Conservation (phyloP, 2,329 filamentous ascomycete genomes). For the Arthrinium puccinioides region DNA sequence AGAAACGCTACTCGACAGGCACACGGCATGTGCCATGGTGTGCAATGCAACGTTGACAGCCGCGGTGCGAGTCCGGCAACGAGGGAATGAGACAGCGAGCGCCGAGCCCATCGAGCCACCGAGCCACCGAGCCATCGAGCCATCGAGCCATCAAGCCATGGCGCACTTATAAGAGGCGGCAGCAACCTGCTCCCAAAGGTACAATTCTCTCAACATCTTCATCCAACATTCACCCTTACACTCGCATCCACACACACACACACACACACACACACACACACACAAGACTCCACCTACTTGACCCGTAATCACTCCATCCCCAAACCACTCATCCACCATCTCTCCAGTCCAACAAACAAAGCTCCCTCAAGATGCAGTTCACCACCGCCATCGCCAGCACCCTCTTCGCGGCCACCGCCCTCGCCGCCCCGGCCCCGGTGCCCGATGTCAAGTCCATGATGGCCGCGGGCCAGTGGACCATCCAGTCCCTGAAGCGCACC, state of each 20-base stretch:
- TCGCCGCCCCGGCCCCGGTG: slow-evolving; percentile 1
- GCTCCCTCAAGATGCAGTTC: slow-evolving; percentile 6
- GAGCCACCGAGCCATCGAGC: no score
- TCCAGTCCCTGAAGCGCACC: slow-evolving; percentile 27
- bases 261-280: neutral
- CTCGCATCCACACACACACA: neutral
- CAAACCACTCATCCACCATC: neutral
- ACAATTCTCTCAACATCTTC: no score
- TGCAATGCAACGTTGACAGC: no score
- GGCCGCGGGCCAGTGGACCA: slow-evolving; percentile 28
- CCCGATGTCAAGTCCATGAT: slow-evolving; percentile 8
- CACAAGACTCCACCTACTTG: neutral
- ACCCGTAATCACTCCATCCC: neutral
- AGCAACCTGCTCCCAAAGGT: no score
- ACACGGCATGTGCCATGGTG: no score
- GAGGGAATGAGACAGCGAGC: no score
- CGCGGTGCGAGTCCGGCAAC: no score
- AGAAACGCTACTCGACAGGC: no score
- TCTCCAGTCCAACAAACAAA: neutral
- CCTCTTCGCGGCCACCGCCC: slow-evolving; percentile 5
- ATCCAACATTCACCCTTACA: no score
- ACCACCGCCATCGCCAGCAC: slow-evolving; percentile 3
- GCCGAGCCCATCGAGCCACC: no score
- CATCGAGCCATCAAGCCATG: no score
- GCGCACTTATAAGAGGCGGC: no score